Conservation (phyloP, 192 early-diverging fungal genomes). For the Gigaspora rosea region DNA sequence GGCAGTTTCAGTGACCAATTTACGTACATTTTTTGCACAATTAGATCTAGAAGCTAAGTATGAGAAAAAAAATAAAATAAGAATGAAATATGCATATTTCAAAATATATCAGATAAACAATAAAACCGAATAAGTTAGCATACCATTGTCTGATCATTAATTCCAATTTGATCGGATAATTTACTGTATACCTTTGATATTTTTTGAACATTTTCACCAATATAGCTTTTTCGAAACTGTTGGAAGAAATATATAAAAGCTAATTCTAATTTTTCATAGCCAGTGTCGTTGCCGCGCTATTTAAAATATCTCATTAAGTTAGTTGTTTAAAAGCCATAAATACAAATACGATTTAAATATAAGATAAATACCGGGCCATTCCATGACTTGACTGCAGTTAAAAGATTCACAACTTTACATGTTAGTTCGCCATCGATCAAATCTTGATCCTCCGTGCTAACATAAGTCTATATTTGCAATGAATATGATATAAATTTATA, state of each 20-base stretch:
- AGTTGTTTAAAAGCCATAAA: not conserved
- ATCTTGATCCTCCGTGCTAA: conserved; percentile 79
- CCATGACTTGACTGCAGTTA: conserved; percentile 65
- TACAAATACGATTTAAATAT: conserved; percentile 1
- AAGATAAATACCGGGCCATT: conserved; percentile 44
- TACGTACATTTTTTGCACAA: conserved; percentile 66
- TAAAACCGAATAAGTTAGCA: not conserved
- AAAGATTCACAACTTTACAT: conserved; percentile 66
- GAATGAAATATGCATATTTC: not conserved
- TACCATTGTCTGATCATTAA: conserved; percentile 60
- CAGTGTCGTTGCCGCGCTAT: conserved; percentile 47
- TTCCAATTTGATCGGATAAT: conserved; percentile 65
- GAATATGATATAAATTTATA: conserved; percentile 22
- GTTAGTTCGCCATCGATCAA: conserved; percentile 74
- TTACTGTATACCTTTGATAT: conserved; percentile 66
- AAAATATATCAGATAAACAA: not conserved
- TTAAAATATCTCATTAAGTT: conserved; percentile 2
- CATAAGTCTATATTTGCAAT: conserved; percentile 53
- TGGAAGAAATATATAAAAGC: conserved; percentile 81
- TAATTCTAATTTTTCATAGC: conserved; percentile 71
- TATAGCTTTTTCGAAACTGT: conserved; percentile 77
- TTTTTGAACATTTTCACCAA: conserved; percentile 68
- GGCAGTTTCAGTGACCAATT: too few relatives aligned
- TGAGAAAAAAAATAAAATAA: conserved; percentile 7
- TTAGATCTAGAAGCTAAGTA: conserved; percentile 53